Conservation (phyloP, 2,329 filamentous ascomycete species). For the Huntiella abstrusa region DNA sequence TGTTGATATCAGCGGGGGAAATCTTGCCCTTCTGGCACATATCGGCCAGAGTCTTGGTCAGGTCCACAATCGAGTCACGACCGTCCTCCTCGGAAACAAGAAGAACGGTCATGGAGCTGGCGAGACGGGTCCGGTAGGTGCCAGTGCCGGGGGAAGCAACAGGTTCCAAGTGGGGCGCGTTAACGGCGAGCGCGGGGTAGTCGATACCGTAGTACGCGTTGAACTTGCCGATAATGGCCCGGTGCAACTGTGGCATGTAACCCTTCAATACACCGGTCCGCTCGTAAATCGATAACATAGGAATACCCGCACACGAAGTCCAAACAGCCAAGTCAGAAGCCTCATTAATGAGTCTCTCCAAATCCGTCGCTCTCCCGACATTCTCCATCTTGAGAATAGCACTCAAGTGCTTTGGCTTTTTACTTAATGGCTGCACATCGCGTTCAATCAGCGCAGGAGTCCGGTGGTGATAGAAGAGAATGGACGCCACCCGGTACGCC, state of each 20-base stretch:
- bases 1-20: constrained; percentile 59
- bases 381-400: constrained; percentile 62
- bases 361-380: constrained; percentile 46
- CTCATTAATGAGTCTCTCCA: constrained; percentile 76
- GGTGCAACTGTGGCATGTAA: constrained; percentile 70
- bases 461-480: constrained; percentile 88
- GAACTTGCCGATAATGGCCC: constrained; percentile 60
- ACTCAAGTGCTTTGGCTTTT: constrained; percentile 71
- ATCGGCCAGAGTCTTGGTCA: constrained; percentile 82
- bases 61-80: constrained; percentile 80
- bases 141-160: constrained; percentile 16
- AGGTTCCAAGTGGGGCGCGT: constrained; percentile 26
- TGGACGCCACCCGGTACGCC: constrained; percentile 55
- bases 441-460: constrained; percentile 82
- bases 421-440: constrained; percentile 57
- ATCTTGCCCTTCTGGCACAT: constrained; percentile 89
- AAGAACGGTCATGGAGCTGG: constrained; percentile 11
- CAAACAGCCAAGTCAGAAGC: constrained; percentile 82
- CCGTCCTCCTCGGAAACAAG: constrained; percentile 77
- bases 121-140: constrained; percentile 13
- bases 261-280: constrained; percentile 82
- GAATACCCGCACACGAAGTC: constrained; percentile 79
- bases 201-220: constrained; percentile 69
- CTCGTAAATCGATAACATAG: constrained; percentile 79
- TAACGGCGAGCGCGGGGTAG: constrained; percentile 48